Percentiles rank a stretch among this genome's conserved stretches.
Conservation (phyloP, 2,329 filamentous ascomycete genomes). For the Monosporascus sp. region DNA sequence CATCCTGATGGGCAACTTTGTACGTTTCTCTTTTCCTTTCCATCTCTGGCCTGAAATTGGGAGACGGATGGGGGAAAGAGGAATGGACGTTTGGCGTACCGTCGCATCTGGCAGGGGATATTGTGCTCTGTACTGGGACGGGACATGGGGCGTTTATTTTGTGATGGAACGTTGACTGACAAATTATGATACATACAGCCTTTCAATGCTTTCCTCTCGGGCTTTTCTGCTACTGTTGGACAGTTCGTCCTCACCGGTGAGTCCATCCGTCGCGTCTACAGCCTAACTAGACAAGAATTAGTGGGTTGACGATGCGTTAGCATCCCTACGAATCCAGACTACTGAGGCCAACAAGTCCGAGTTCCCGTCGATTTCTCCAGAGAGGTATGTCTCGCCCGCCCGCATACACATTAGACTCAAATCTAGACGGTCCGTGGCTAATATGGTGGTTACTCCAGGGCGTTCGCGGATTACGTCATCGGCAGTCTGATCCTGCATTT, state of each 20-base stretch:
- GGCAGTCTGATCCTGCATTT: constrained; percentile 95
- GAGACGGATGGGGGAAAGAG: neutral
- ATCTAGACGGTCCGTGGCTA: neutral
- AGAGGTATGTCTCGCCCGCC: constrained; percentile 54
- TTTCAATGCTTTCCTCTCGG: constrained; percentile 97
- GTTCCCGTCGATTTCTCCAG: constrained; percentile 71
- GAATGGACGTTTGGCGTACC: too few relatives aligned
- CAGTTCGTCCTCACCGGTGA: constrained; percentile 93
- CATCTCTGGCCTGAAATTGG: neutral
- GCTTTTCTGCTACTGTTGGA: constrained; percentile 89
- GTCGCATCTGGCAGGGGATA: neutral
- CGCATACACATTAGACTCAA: neutral
- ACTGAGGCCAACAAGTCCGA: constrained; percentile 75
- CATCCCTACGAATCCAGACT: constrained; percentile 84
- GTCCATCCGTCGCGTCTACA: constrained; percentile 18
- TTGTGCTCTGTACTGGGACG: neutral
- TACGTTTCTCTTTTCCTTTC: constrained; percentile 45
- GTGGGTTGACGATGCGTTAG: constrained; percentile 29
- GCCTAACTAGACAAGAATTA: constrained; percentile 6
- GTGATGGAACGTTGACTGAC: constrained; percentile 1
- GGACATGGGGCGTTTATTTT: neutral
- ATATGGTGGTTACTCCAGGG: constrained; percentile 44
- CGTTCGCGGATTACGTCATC: constrained; percentile 93
- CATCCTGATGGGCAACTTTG: constrained; percentile 86
- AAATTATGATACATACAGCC: constrained; percentile 53